Percentiles rank a stretch among this genome's conserved stretches.
These are phyloP conservation scores for Fulvia fulva DNA, from an alignment of 2,329 filamentous ascomycete species.

Conservation along the genomic window DNA sequence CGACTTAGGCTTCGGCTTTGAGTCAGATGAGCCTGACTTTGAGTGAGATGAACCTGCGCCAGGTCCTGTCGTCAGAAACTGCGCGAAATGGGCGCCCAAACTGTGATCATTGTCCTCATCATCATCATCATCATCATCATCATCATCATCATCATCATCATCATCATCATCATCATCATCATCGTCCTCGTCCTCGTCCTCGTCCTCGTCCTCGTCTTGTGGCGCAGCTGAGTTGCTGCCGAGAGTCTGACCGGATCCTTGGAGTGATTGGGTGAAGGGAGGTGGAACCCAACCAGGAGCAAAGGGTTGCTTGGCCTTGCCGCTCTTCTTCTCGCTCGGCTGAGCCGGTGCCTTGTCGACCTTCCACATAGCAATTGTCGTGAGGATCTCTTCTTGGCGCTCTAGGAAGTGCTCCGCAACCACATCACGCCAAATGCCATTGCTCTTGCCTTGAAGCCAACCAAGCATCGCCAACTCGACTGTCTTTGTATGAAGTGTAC, in stretches of 20 bases:
- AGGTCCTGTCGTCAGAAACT: too few relatives aligned
- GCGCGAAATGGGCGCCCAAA: too few relatives aligned
- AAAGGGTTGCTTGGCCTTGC: background rate
- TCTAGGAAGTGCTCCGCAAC: conserved; percentile 14
- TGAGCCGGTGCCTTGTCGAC: background rate
- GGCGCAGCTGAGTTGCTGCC: background rate
- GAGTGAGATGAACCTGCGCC: too few relatives aligned
- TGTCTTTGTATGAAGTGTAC: conserved; percentile 26
- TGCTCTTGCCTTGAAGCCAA: conserved; percentile 27
- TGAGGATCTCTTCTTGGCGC: conserved; percentile 8
- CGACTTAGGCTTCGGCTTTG: too few relatives aligned
- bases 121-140: too few relatives aligned
- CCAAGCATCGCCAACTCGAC: conserved; percentile 33
- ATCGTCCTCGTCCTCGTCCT: background rate
- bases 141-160: too few relatives aligned
- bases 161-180: too few relatives aligned
- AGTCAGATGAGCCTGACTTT: too few relatives aligned
- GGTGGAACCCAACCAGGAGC: background rate
- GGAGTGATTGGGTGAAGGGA: background rate
- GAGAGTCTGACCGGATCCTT: background rate
- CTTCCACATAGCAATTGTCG: conserved; percentile 8
- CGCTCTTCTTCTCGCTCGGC: background rate
- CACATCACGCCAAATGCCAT: conserved; percentile 14
- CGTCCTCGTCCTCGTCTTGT: background rate
- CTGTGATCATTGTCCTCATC: too few relatives aligned